Base-by-base conservation (phyloP, 768 basidiomycete species). In the Hemileccinum rubropunctum region DNA sequence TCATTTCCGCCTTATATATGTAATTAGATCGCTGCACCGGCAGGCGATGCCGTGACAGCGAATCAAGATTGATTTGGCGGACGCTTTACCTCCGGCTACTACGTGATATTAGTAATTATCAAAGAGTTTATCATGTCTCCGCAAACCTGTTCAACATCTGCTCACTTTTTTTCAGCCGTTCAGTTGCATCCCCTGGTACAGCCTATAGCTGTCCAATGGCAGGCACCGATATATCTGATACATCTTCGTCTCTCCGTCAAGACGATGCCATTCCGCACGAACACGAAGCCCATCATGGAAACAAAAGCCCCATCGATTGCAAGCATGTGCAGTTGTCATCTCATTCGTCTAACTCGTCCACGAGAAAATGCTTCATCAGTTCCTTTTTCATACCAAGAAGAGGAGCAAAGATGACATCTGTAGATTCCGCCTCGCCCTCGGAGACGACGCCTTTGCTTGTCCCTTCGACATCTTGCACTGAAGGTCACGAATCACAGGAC, bases 381-480 rank as follows among this genome's bases (percentile, higher is more conserved):
- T 50, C 42, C 11, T 27, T 47, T 38, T 50, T 50, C 26, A 0
- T 8, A 7, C 26, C 15, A 11, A 37, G 18, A 9, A 3, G 13
- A 28, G 27, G 8, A 20, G 34, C 27, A 9, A 49, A 51, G 27
- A 35, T 28, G 15, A 17, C 37, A 4, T 45, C 44, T 18, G 45
- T 13, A 23, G 53, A 45, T 33, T 42, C 51, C 39, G 17, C 28
- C 4, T 41, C 23, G 1, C 42, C 34, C 62, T 71, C 57, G 2
- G 85, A 87, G 61, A 78, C 70, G 20, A 86, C 83, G 0, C 83
- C 83, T 13, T 66, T 88, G 20, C 71, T 86, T 0, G 66, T 69
- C 17, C 75, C 79, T 1, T 72, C 73, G 6, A 74, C 80, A 1
- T 81, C 82, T 6, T 71, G 76, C 6, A 80, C 81, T 15, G 72